A percentile compares a stretch with the other conserved stretches of the same genome.
These are phyloP conservation scores for Schizophyllum commune DNA, from an alignment of 1,284 basidiomycete species.

Conservation along the genomic window DNA sequence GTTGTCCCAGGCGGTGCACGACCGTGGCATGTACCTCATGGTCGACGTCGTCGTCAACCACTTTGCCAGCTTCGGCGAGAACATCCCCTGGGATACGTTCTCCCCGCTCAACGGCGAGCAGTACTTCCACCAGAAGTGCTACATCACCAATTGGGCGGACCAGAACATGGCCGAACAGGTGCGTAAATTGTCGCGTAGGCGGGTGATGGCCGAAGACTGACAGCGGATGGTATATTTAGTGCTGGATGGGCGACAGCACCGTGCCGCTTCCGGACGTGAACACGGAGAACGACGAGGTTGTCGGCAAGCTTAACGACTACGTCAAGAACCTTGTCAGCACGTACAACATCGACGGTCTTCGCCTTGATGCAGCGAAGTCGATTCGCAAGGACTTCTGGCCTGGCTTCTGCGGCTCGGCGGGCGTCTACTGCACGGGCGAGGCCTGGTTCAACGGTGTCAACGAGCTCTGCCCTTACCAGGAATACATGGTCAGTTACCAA, in stretches of 20 bases:
- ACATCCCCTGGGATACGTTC: conserved; percentile 10
- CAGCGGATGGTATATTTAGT: conserved; percentile 54
- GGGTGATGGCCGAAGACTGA: conserved; percentile 55
- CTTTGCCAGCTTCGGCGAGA: conserved; percentile 14
- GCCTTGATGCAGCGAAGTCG: conserved; percentile 64
- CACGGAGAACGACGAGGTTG: conserved; percentile 56
- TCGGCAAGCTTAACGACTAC: conserved; percentile 49
- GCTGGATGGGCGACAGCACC: conserved; percentile 65
- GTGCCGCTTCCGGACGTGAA: conserved; percentile 65
- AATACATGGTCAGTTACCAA: conserved; percentile 10
- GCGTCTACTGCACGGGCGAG: conserved; percentile 74
- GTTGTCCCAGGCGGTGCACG: conserved; percentile 52
- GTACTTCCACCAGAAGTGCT: conserved; percentile 30
- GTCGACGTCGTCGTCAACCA: conserved; percentile 74
- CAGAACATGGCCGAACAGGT: conserved; percentile 56
- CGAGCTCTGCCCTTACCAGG: conserved; percentile 11
- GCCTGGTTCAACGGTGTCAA: conserved; percentile 25
- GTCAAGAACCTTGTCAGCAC: conserved; percentile 45
- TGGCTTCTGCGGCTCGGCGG: conserved; percentile 52
- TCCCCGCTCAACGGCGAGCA: conserved; percentile 26
- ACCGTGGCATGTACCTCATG: conserved; percentile 71
- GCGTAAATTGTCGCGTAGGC: conserved; percentile 42
- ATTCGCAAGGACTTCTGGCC: conserved; percentile 56
- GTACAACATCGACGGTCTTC: conserved; percentile 56
- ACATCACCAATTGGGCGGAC: conserved; percentile 46